Conservation (phyloP, 1,284 basidiomycete genomes). For the Pholiota adiposa region DNA sequence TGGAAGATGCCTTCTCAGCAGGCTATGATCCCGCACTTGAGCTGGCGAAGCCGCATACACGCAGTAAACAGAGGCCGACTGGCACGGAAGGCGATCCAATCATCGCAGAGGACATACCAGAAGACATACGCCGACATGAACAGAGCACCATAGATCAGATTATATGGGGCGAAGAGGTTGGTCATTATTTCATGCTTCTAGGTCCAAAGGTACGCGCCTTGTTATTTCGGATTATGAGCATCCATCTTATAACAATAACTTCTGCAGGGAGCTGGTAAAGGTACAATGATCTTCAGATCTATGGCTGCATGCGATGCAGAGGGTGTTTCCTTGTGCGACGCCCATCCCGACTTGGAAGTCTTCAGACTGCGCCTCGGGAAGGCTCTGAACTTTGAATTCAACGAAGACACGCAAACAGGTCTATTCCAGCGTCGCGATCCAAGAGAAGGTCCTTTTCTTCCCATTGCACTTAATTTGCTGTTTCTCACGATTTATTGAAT, state of each 20-base stretch:
- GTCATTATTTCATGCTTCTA: conserved; percentile 78
- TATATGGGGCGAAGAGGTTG: conserved; percentile 70
- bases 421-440: conserved; percentile 85
- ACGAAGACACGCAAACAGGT: conserved; percentile 80
- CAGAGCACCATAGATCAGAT: conserved; percentile 80
- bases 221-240: background rate
- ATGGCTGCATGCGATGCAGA: conserved; percentile 79
- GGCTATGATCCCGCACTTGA: conserved; percentile 84
- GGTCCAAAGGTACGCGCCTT: conserved; percentile 65
- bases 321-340: conserved; percentile 50
- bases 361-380: conserved; percentile 85
- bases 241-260: background rate
- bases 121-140: conserved; percentile 71
- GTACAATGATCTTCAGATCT: conserved; percentile 81
- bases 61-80: conserved; percentile 23
- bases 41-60: conserved; percentile 55
- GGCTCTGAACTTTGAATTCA: conserved; percentile 77
- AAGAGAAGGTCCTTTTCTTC: conserved; percentile 57
- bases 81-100: conserved; percentile 39
- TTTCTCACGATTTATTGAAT: background rate
- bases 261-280: conserved; percentile 57
- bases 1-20: conserved; percentile 64
- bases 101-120: conserved; percentile 42
- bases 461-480: background rate
- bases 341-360: conserved; percentile 65